Percentiles rank a stretch among this genome's conserved stretches.
Evolutionary conservation across 768 basidiomycete species (phyloP).

Genomic region (Hygrocybe coccinea): DNA sequence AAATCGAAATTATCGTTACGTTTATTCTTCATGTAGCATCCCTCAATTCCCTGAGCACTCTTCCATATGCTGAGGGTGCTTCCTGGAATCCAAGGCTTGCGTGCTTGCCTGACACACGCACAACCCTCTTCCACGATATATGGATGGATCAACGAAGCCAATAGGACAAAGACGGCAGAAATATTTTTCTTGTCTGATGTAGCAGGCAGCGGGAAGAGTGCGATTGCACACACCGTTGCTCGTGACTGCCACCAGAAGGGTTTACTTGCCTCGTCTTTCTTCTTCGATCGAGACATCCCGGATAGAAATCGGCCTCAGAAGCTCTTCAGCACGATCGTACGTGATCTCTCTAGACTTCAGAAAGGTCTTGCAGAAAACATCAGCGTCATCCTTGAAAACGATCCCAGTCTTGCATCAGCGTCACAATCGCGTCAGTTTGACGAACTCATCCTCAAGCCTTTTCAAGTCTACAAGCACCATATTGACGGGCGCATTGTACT

Average conservation of each 20-base stretch:
- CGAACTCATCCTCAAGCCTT: constrained; percentile 12
- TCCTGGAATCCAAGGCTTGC: constrained; percentile 7
- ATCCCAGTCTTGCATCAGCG: constrained; percentile 6
- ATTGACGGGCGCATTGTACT: constrained; percentile 7
- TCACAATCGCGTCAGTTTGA: constrained; percentile 12
- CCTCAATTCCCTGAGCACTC: not conserved
- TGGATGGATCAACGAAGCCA: constrained; percentile 10
- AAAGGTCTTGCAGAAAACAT: constrained; percentile 10
- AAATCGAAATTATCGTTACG: too few relatives aligned
- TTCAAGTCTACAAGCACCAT: too few relatives aligned
- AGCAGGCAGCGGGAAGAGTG: constrained; percentile 20
- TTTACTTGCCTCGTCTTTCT: constrained; percentile 17
- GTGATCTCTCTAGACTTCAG: constrained; percentile 13
- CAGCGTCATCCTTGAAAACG: constrained; percentile 6
- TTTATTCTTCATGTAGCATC: too few relatives aligned
- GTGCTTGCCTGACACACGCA: constrained; percentile 13
- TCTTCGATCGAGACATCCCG: constrained; percentile 11
- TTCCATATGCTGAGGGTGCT: constrained; percentile 12
- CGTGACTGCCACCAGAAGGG: constrained; percentile 9
- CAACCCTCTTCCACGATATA: constrained; percentile 5
- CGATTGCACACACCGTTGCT: constrained; percentile 19
- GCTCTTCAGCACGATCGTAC: constrained; percentile 18
- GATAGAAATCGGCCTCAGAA: constrained; percentile 11
- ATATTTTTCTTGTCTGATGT: constrained; percentile 18
- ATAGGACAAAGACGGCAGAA: constrained; percentile 2